Evolutionary conservation across 169 alveolate species (phyloP), one percentile per base, ranked within the genome.

Genomic region (Plasmodium vinckei): DNA sequence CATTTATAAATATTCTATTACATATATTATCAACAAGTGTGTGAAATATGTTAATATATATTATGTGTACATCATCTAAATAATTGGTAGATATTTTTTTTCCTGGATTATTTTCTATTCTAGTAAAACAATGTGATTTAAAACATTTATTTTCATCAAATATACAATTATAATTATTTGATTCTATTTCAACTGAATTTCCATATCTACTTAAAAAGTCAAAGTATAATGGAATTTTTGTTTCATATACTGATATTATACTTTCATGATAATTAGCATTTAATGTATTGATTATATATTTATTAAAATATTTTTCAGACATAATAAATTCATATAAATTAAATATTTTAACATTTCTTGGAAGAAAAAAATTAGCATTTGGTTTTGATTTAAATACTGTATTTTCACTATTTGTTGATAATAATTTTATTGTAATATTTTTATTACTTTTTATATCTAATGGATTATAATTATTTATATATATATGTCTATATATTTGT

Each of bases 241-340:
- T 77, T 56, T 77, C 88, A 56, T 77, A 77, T 4, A 77, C 88
- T n/a, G 88, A 77, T n/a, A 77, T 57, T 7, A 77, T 77, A 64
- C 75, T 84, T 54, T 61, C 89, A 64, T 86, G 92, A 65, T 91
- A 89, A 27, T 89, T 87, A 19, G 72, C 75, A 42, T 93, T 93
- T 73, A 93, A 63, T 25, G 96, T 73, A 12, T 94, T 91, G 21
- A 86, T 89, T 25, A 84, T 84, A 75, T 88, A 88, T 33, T 87
- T 33, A 71, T 88, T 72, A 54, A 70, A 88, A 63, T 93, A 91
- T 65, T 89, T 87, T 49, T 93, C 92, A 21, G 92, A 61, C 68
- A 87, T 51, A 67, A 89, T 87, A 6, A 94, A 94, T 19, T 82
- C 87, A 42, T 91, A 92, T 19, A 87, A 57, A 53, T 84, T 69